phyloP scores from a whole-genome alignment of 176 grass and related monocot species.

The Carex scoparia region DNA sequence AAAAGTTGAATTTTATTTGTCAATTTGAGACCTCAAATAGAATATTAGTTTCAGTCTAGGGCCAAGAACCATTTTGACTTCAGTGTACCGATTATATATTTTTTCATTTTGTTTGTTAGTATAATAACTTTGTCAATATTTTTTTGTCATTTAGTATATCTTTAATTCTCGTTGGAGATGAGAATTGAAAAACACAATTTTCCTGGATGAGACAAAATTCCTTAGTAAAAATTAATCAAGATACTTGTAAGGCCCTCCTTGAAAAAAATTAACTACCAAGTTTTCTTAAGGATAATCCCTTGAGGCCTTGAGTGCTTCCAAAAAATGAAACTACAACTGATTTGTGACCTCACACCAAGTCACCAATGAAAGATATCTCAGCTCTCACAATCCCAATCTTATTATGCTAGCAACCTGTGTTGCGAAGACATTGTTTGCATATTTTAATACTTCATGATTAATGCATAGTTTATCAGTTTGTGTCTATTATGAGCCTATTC shows the following conservation, averaged over 20 bases:
- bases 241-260: neutral
- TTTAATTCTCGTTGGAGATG: no score
- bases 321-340: neutral
- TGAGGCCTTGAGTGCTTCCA: neutral
- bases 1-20: no score
- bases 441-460: neutral
- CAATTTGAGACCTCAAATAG: no score
- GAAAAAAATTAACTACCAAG: neutral
- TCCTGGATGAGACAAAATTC: no score
- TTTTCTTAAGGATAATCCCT: neutral
- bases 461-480: neutral
- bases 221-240: neutral
- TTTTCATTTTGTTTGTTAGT: no score
- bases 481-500: neutral
- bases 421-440: neutral
- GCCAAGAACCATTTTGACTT: no score
- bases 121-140: no score
- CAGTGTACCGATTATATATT: no score
- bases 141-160: no score
- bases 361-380: neutral
- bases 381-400: neutral
- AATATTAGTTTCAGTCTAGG: no score
- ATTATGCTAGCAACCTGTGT: neutral
- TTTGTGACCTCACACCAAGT: neutral
- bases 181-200: no score